Evolutionary conservation across 768 basidiomycete genomes (phyloP), one percentile per base, ranked within the genome.

Genomic region (Dentipellis sp.): DNA sequence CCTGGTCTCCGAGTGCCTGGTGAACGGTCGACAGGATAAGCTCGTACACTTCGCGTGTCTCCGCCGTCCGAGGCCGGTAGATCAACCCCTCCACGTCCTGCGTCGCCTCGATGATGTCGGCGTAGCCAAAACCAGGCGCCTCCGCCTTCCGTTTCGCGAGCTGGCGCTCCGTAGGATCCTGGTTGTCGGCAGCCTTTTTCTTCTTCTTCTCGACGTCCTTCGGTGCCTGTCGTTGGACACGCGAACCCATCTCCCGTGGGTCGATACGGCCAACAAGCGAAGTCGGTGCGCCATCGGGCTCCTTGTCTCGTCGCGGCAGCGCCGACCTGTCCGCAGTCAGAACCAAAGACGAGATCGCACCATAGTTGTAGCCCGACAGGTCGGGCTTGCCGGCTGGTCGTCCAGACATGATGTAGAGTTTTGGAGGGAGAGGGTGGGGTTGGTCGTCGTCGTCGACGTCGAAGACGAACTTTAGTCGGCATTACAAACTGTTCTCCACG

Each of bases 241-340:
- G 83, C 17, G 93, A 92, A 22, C 95, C 95, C 95, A 98, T 99
- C 59, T 94, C 86, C 59, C 78, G 81, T 9, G 84, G 78, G 75
- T 92, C 85, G 56, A 99, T 97, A 23, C 88, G 82, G 14, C 97
- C 97, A 47, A 84, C 87, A 36, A 98, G 83, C 2, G 94, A 86
- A 14, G 94, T 94, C 10, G 94, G 91, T 8, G 93, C 91, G 59
- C 97, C 95, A 75, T 97, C 94, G 7, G 94, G 94, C 69, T 99
- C 95, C 73, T 90, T 90, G 78, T 94, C 91, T 59, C 94, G 79
- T 49, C 92, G 80, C 17, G 90, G 90, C 52, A 92, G 73, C 1
- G 78, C 80, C 52, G 88, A 87, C 54, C 85, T 77, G 73, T 91
- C 88, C 11, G 95, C 91, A n/a, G 90, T 94, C 66, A 97, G 78